Evolutionary conservation across 208 protist genomes (phyloP), one percentile per base, ranked within the genome.

Genomic region (Angomonas deanei): DNA sequence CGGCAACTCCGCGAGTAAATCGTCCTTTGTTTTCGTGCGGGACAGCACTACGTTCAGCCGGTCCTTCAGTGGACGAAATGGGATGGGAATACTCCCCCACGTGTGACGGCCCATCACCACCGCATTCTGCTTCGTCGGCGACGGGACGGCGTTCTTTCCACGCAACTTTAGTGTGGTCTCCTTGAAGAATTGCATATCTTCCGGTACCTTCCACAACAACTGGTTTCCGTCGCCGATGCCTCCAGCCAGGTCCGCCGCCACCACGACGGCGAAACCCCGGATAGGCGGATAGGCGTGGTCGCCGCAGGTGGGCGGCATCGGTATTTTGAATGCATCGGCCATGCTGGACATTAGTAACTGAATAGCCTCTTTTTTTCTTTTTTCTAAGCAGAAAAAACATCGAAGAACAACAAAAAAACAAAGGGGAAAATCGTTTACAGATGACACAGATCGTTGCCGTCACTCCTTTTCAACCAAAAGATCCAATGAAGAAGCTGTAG

Each of bases 81-180:
- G 78, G 0, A 47, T 19, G 13, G 97, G 95, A 21, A 99, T 94
- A 21, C 93, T 98, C 28, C 97, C 89, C 96, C 96, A 99, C 34
- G 96, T 99, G 77, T 98, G 97, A 32, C 96, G 84, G 13, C 97
- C 97, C 97, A 99, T 99, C 49, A 98, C 86, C n/a, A 98, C 94
- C 2, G 94, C 96, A 64, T 98, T 98, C 39, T 72, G 68, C 57
- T 82, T 92, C 5, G 61, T 54, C 23, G 71, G 65, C 3, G 66
- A 53, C 0, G 56, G 34, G 3, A 50, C 55, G 1, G 70, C 68
- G 46, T 88, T 89, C 46, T 83, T 84, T 31, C 74, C 84, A 21
- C 81, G 79, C 60, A 94, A 72, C 47, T 87, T 83, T 58, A 65
- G 88, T 3, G 92, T 97, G 17, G 81, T 68, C 23, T 92, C 73